phyloP scores from a whole-genome alignment of 192 early-diverging fungal species.

The Backusella psychrophila region DNA sequence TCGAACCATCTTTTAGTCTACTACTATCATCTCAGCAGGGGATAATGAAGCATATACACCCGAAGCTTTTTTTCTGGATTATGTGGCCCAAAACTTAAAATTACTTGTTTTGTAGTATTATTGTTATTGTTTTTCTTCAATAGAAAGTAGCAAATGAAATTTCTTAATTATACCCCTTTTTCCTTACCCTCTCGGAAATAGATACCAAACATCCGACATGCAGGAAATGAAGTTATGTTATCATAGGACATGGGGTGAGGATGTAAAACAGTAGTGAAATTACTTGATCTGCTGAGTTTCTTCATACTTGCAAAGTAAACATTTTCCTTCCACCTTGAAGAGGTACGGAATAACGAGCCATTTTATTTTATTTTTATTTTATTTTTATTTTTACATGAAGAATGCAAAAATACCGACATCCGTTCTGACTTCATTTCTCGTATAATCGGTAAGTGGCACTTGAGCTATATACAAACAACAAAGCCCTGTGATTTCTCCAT shows the following conservation, averaged over 20 bases:
- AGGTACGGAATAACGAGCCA: too few relatives aligned
- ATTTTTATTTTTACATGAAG: too few relatives aligned
- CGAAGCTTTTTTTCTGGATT: too few relatives aligned
- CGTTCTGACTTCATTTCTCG: not conserved
- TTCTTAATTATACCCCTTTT: not conserved
- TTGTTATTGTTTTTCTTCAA: not conserved
- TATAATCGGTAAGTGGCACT: constrained; percentile 3
- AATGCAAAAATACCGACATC: not conserved
- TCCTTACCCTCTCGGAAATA: not conserved
- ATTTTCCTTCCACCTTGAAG: too few relatives aligned
- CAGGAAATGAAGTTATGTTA: not conserved
- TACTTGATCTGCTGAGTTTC: constrained; percentile 1
- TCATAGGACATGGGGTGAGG: not conserved
- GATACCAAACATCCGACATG: not conserved
- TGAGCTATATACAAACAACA: not conserved
- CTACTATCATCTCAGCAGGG: too few relatives aligned
- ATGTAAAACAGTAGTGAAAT: not conserved
- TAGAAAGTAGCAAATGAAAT: not conserved
- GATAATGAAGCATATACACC: too few relatives aligned
- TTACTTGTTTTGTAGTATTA: not conserved
- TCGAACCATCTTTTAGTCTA: too few relatives aligned
- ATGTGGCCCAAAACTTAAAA: too few relatives aligned
- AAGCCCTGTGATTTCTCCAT: not conserved
- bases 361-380: too few relatives aligned
- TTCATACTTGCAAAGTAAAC: not conserved